Conservation (phyloP, 164 flowering plant genomes). For the Kingdonia uniflora region DNA sequence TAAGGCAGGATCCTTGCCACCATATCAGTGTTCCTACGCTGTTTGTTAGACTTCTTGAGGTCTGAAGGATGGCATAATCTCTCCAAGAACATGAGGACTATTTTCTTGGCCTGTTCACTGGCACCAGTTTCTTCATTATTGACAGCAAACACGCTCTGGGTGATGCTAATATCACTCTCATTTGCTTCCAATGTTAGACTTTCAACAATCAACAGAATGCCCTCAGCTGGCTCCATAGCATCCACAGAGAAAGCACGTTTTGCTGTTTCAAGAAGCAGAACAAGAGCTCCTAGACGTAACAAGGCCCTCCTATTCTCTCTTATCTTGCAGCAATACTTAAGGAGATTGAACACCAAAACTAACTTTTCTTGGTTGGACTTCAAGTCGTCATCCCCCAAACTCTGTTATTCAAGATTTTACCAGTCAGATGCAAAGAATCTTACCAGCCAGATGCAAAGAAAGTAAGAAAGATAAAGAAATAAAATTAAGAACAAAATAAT, state of each 20-base stretch:
- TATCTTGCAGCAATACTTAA: conserved; percentile 94
- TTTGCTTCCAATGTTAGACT: conserved; percentile 90
- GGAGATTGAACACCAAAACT: conserved; percentile 77
- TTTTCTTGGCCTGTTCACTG: conserved; percentile 93
- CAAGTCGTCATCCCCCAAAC: conserved; percentile 65
- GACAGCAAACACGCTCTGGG: conserved; percentile 64
- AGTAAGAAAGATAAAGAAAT: too few relatives aligned
- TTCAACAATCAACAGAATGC: conserved; percentile 96
- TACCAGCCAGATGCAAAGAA: too few relatives aligned
- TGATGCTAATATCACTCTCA: conserved; percentile 76
- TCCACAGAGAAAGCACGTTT: conserved; percentile 95
- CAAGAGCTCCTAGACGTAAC: conserved; percentile 70
- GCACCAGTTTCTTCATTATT: conserved; percentile 75
- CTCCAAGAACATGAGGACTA: conserved; percentile 92
- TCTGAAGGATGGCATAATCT: conserved; percentile 75
- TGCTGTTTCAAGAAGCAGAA: conserved; percentile 90
- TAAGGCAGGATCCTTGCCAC: conserved; percentile 97
- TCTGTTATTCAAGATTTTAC: conserved; percentile 29
- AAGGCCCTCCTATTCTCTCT: conserved; percentile 83
- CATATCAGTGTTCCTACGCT: conserved; percentile 98
- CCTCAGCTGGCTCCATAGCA: conserved; percentile 99
- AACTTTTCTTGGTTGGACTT: conserved; percentile 90
- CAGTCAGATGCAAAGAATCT: not conserved
- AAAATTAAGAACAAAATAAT: too few relatives aligned
- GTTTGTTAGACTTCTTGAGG: conserved; percentile 84